These are phyloP conservation scores for Curvularia sp. DNA, from an alignment of 2,329 filamentous ascomycete species.

Conservation along the genomic window DNA sequence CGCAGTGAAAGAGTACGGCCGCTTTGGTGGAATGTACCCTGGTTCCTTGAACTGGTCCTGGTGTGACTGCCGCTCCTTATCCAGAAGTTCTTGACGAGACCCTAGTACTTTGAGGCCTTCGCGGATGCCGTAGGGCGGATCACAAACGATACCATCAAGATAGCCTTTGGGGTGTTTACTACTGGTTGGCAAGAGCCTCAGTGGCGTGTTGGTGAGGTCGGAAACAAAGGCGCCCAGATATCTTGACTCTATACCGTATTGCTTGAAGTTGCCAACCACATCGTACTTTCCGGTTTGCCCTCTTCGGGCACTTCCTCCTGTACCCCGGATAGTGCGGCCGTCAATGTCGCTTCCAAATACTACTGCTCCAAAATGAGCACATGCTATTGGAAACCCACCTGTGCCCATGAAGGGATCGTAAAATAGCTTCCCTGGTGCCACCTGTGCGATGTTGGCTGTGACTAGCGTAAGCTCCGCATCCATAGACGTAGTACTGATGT, in stretches of 20 bases:
- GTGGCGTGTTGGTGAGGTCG: conserved; percentile 86
- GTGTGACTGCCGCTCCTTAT: conserved; percentile 36
- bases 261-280: conserved; percentile 77
- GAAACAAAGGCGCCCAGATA: conserved; percentile 83
- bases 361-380: conserved; percentile 85
- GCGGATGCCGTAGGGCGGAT: conserved; percentile 93
- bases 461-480: conserved; percentile 91
- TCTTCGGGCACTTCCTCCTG: conserved; percentile 54
- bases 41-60: conserved; percentile 35
- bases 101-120: conserved; percentile 92
- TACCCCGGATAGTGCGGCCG: conserved; percentile 82
- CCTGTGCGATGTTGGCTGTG: conserved; percentile 88
- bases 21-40: conserved; percentile 84
- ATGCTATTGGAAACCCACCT: conserved; percentile 89
- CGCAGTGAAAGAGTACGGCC: conserved; percentile 87
- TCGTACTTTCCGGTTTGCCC: conserved; percentile 54
- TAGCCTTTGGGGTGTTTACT: conserved; percentile 52
- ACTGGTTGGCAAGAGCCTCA: conserved; percentile 51
- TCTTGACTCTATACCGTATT: conserved; percentile 73
- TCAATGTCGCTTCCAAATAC: conserved; percentile 93
- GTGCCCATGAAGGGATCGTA: conserved; percentile 97
- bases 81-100: conserved; percentile 62
- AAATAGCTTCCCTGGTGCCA: conserved; percentile 81
- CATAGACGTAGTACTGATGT: conserved; percentile 97
- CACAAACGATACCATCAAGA: conserved; percentile 91